phyloP scores from a whole-genome alignment of 805 yeast species.

The Nakazawaea siamensis region DNA sequence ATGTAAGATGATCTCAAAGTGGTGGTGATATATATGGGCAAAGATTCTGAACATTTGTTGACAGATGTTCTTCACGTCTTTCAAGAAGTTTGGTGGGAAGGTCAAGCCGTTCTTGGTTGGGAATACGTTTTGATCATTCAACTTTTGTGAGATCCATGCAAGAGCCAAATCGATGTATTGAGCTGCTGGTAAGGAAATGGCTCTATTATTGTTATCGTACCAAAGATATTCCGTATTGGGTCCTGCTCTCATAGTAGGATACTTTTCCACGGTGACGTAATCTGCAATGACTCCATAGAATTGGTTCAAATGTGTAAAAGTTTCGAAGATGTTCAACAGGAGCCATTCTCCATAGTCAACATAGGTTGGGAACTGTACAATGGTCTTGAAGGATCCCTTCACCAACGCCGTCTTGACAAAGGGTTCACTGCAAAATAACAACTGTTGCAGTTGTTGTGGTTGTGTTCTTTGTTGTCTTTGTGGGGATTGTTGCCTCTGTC shows the following conservation, averaged over 20 bases:
- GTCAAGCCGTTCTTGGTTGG: conserved; percentile 89
- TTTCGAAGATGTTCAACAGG: conserved; percentile 86
- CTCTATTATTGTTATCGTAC: conserved; percentile 72
- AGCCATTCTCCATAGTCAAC: conserved; percentile 96
- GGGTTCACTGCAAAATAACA: conserved; percentile 79
- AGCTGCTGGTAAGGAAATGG: conserved; percentile 81
- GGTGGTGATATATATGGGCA: conserved; percentile 92
- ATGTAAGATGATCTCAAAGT: conserved; percentile 90
- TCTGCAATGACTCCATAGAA: conserved; percentile 89
- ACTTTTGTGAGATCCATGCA: conserved; percentile 81
- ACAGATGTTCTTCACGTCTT: conserved; percentile 79
- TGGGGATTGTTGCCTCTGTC: conserved; percentile 13
- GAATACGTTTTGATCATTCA: conserved; percentile 82
- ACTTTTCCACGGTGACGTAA: conserved; percentile 81
- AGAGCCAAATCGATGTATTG: conserved; percentile 90
- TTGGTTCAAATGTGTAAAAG: conserved; percentile 76
- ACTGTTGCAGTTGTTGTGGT: conserved; percentile 15
- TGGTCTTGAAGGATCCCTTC: conserved; percentile 93
- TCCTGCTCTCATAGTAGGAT: conserved; percentile 95
- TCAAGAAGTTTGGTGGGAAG: conserved; percentile 77
- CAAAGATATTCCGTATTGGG: conserved; percentile 86
- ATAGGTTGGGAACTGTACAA: conserved; percentile 89
- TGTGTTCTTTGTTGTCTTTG: conserved; percentile 20
- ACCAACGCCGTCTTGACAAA: conserved; percentile 91
- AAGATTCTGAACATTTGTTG: conserved; percentile 92